Evolutionary conservation across 2,329 filamentous ascomycete species (phyloP), one percentile per base, ranked within the genome.

Genomic region (Ciborinia camelliae): DNA sequence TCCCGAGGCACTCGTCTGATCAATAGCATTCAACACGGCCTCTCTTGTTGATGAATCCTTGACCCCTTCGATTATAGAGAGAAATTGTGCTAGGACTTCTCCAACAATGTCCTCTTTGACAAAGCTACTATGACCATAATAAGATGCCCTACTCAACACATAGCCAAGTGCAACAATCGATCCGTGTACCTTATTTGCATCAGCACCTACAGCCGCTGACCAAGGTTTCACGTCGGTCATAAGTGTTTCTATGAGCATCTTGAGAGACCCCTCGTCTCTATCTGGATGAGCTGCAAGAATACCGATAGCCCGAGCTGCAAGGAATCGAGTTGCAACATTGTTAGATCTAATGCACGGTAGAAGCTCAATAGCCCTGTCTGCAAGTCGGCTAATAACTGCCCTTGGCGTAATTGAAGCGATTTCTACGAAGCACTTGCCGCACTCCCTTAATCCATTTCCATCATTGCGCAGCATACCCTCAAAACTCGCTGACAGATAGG

Each of bases 281-380:
- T 71, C 72, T 4, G 81, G 80, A 74, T 94, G 90, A 0, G 91
- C 89, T 0, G 84, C 86, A 6, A 97, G 77, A 15, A 97, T 89
- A 0, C 92, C 93, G 70, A 92, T 86, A 0, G 86, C 84, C 66
- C 86, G 87, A 20, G 91, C 87, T 1, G 88, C 87, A 35, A 88
- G 79, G 45, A 81, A 79, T 43, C 93, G 84, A 7, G 89, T 82
- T 63, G 86, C 83, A 67, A 86, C 83, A 69, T 90, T 89, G 73
- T 93, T 95, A 7, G 90, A 92, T 67, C 82, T 82, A 62, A 93
- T 79, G 12, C 88, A 79, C 10, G 81, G 78, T 32, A 88, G 75
- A 23, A 96, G 77, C 53, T 83, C 80, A 8, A 76, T 75, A 1
- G 81, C 79, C 32, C 81, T 79, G 6, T 75, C 71, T 1, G 82